These are phyloP conservation scores for Colletotrichum tropicale DNA, from an alignment of 2,329 filamentous ascomycete species.

Conservation along the genomic window DNA sequence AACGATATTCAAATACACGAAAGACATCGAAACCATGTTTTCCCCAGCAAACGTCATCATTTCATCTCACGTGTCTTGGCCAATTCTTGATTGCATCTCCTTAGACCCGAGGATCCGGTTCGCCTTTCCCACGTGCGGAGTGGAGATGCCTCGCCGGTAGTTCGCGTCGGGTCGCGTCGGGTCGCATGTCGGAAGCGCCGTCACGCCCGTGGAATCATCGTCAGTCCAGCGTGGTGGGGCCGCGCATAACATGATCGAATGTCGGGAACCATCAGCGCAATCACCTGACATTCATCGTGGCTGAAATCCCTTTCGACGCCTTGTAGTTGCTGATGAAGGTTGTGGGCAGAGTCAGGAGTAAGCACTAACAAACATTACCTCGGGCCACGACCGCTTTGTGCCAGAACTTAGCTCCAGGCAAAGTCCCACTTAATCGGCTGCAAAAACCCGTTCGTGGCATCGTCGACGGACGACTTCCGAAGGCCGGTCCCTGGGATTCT, in stretches of 20 bases:
- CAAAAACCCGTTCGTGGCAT: not conserved
- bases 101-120: not conserved
- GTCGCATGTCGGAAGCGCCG: constrained; percentile 11
- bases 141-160: not conserved
- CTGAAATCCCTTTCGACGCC: accelerated
- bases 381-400: not conserved
- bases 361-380: not conserved
- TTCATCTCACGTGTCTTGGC: not conserved
- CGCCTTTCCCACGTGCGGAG: not conserved
- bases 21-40: accelerated
- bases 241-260: not conserved
- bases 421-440: not conserved
- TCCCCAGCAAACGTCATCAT: not conserved
- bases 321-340: not conserved
- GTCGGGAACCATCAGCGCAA: not conserved
- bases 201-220: not conserved
- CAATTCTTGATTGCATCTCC: not conserved
- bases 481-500: not conserved
- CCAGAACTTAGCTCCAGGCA: not conserved
- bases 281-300: not conserved
- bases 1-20: accelerated
- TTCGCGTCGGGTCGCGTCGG: constrained; percentile 16
- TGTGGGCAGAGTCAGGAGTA: not conserved
- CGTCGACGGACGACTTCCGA: constrained; percentile 17
- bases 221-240: not conserved